Conservation (phyloP, 2,329 filamentous ascomycete species). For the Pyricularia grisea region DNA sequence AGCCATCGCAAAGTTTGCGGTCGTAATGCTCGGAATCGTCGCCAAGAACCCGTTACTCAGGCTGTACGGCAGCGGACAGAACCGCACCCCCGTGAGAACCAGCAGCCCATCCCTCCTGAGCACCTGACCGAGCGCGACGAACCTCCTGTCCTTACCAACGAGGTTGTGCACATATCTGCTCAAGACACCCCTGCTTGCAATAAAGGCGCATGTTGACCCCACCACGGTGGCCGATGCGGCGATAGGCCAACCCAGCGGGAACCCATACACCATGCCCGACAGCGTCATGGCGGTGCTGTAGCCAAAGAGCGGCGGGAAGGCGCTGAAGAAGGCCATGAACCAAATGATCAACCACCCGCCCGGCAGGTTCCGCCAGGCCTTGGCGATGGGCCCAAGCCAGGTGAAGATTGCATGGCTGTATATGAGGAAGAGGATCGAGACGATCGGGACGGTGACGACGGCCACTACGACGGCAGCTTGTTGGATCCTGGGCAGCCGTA, state of each 20-base stretch:
- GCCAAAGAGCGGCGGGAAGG: slow-evolving; percentile 80
- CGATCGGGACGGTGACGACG: slow-evolving; percentile 38
- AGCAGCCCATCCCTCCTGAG: slow-evolving; percentile 84
- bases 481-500: slow-evolving; percentile 4
- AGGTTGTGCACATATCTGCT: slow-evolving; percentile 70
- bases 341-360: slow-evolving; percentile 72
- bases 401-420: slow-evolving; percentile 76
- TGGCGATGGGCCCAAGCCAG: slow-evolving; percentile 61
- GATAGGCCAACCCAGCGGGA: slow-evolving; percentile 67
- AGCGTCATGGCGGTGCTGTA: slow-evolving; percentile 64
- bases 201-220: slow-evolving; percentile 71
- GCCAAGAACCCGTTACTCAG: slow-evolving; percentile 90
- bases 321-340: slow-evolving; percentile 63
- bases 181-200: slow-evolving; percentile 71
- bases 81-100: slow-evolving; percentile 80
- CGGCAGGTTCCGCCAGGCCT: slow-evolving; percentile 64
- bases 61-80: slow-evolving; percentile 89
- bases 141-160: slow-evolving; percentile 75
- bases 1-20: slow-evolving; percentile 66
- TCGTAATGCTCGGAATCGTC: slow-evolving; percentile 82
- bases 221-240: slow-evolving; percentile 68
- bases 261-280: slow-evolving; percentile 46
- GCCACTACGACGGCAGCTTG: slow-evolving; percentile 31
- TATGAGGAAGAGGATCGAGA: slow-evolving; percentile 61
- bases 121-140: slow-evolving; percentile 79